A percentile compares a stretch with the other conserved stretches of the same genome.
These are phyloP conservation scores for Mimosa pudica DNA, from an alignment of 306 rosid genomes.

Conservation along the genomic window DNA sequence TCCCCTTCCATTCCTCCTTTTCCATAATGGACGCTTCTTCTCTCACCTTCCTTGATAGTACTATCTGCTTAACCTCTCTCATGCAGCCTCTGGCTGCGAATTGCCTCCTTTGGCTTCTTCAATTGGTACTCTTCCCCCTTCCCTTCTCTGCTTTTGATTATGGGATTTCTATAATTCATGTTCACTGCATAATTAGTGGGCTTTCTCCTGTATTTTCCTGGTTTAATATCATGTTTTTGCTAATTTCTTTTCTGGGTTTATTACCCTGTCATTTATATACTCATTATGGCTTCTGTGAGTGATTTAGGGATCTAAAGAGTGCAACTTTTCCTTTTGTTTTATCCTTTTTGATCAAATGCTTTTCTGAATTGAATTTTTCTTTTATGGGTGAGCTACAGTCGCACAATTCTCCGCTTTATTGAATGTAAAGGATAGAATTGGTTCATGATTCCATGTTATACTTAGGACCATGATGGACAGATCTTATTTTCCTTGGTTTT, in stretches of 20 bases:
- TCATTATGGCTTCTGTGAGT: conserved; percentile 1
- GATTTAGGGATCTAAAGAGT: not conserved
- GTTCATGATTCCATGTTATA: not conserved
- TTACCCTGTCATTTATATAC: not conserved
- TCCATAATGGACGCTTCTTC: not conserved
- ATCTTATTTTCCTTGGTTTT: conserved; percentile 18
- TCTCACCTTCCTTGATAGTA: not conserved
- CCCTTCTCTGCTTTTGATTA: not conserved
- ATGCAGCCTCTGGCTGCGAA: conserved; percentile 52
- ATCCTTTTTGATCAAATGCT: not conserved
- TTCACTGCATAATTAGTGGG: not conserved
- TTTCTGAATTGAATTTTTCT: not conserved
- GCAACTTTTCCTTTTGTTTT: not conserved
- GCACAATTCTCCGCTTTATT: not conserved
- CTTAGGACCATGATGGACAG: conserved; percentile 9
- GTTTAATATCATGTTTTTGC: not conserved
- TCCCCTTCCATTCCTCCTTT: not conserved
- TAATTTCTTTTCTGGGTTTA: not conserved
- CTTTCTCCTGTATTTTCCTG: not conserved
- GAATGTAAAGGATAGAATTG: conserved; percentile 18
- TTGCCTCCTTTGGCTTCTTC: conserved; percentile 34
- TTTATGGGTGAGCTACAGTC: not conserved
- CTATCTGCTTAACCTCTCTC: conserved; percentile 37
- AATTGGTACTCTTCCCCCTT: not conserved
- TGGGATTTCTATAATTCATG: not conserved